Base-by-base conservation (phyloP, 768 basidiomycete species). In the Tricholoma hemisulphureum region DNA sequence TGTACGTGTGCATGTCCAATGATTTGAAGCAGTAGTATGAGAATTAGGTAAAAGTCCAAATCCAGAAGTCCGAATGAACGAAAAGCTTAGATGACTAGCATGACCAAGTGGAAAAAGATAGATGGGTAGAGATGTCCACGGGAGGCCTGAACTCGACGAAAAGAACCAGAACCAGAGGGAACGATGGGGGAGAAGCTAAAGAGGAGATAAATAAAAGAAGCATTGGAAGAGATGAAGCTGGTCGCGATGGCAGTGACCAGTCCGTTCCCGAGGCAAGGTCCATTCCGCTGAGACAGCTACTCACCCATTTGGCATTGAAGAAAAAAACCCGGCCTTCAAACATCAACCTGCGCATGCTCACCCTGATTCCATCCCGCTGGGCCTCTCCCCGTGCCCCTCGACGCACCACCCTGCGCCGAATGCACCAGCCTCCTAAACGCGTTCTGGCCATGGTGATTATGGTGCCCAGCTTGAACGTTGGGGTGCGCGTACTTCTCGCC, bases 371-470 rank as follows among this genome's bases (percentile, higher is more conserved):
- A 45, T 13, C 43, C 51, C 54, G 50, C 35, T n/a, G n/a, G n/a
- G 39, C 35, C 53, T 32, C 49, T 61, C 29, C 53, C 57, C 37
- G 58, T 57, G n/a, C 59, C 56, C 7, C 54, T 58, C 51, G 71
- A 67, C 56, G 63, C 64, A 28, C 71, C 72, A 59, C n/a, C n/a
- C n/a, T 68, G 64, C 26, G 43, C 53, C 26, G 46, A 49, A 43
- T 69, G 63, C 20, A 73, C 69, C 34, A 73, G 64, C 55, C 71
- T 61, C 59, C 67, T 67, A 29, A 75, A 67, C 32, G 71, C 62
- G 43, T 67, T 71, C 8, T 68, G 58, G 6, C 62, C 61, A 8
- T 61, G 59, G 24, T 57, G 58, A 3, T 49, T 24, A n/a, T 49
- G 46, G 11, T 28, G 46, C 46, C 46, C 46, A 18, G 20, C 7